Evolutionary conservation across 1,284 basidiomycete genomes (phyloP).

Genomic region (Ganoderma resinaceum): DNA sequence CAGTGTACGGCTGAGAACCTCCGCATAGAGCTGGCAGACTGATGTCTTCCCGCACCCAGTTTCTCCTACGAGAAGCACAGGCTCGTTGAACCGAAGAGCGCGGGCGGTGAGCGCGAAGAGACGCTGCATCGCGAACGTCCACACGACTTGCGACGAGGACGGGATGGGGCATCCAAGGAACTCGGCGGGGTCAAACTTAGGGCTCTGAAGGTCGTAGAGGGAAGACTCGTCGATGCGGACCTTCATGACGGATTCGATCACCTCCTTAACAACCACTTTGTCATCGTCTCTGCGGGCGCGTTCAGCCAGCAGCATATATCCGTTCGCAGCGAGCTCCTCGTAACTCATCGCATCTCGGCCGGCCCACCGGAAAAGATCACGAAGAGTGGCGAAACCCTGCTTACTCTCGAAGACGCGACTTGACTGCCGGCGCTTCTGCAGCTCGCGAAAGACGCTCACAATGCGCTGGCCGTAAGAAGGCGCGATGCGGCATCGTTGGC

Average conservation of each 20-base stretch:
- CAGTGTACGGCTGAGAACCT: slow-evolving; percentile 68
- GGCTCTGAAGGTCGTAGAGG: slow-evolving; percentile 72
- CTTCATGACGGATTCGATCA: slow-evolving; percentile 91
- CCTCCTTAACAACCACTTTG: slow-evolving; percentile 88
- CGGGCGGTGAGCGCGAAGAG: slow-evolving; percentile 87
- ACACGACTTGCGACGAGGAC: slow-evolving; percentile 67
- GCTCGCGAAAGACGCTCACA: slow-evolving; percentile 91
- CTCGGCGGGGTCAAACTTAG: slow-evolving; percentile 48
- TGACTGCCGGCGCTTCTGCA: slow-evolving; percentile 91
- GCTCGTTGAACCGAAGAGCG: slow-evolving; percentile 91
- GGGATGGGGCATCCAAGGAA: slow-evolving; percentile 68
- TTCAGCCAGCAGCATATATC: slow-evolving; percentile 98
- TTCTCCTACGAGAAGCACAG: slow-evolving; percentile 97
- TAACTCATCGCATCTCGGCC: slow-evolving; percentile 88
- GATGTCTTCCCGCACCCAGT: slow-evolving; percentile 99
- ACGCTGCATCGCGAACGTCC: slow-evolving; percentile 94
- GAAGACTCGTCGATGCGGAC: slow-evolving; percentile 80
- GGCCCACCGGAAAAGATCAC: slow-evolving; percentile 98
- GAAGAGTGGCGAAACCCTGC: slow-evolving; percentile 95
- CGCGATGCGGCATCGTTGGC: slow-evolving; percentile 88
- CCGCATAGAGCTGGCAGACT: slow-evolving; percentile 91
- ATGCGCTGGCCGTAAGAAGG: slow-evolving; percentile 93
- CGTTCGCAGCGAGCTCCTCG: slow-evolving; percentile 94
- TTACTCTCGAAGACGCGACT: slow-evolving; percentile 97
- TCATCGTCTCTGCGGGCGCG: slow-evolving; percentile 88